A percentile compares a stretch with the other conserved stretches of the same genome.
phyloP scores from a whole-genome alignment of 2,329 filamentous ascomycete genomes.

The Alternaria triticina region DNA sequence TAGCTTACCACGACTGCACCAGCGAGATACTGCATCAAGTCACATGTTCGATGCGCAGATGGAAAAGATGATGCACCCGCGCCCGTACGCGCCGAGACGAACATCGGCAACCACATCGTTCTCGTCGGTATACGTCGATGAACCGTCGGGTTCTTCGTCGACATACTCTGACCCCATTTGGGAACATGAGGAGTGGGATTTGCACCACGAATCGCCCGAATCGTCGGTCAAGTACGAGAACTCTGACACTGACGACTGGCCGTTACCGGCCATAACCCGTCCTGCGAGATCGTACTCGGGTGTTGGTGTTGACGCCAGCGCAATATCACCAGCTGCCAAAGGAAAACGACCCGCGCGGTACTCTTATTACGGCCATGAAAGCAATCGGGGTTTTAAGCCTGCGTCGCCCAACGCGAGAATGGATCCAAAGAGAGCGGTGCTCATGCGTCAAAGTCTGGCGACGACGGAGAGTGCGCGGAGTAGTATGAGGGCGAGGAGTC shows the following conservation, averaged over 20 bases:
- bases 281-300: constrained; percentile 20
- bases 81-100: constrained; percentile 28
- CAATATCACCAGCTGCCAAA: constrained; percentile 1
- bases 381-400: constrained; percentile 13
- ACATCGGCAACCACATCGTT: constrained; percentile 40
- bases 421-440: constrained; percentile 26
- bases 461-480: constrained; percentile 32
- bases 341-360: constrained; percentile 33
- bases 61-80: constrained; percentile 47
- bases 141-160: constrained; percentile 26
- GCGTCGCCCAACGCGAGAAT: constrained; percentile 6
- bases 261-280: constrained; percentile 8
- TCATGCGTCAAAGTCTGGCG: constrained; percentile 31
- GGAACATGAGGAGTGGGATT: constrained; percentile 27
- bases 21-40: constrained; percentile 29
- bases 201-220: constrained; percentile 19
- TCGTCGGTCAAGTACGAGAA: constrained; percentile 29
- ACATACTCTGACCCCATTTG: constrained; percentile 24
- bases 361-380: constrained; percentile 18
- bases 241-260: constrained; percentile 23
- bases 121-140: constrained; percentile 42
- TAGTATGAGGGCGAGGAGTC: constrained; percentile 35
- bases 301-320: too few relatives aligned
- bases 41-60: constrained; percentile 38
- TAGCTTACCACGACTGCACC: constrained; percentile 5